phyloP scores from a whole-genome alignment of 352 stramenopile genomes.

The Paralagenidium karlingii region DNA sequence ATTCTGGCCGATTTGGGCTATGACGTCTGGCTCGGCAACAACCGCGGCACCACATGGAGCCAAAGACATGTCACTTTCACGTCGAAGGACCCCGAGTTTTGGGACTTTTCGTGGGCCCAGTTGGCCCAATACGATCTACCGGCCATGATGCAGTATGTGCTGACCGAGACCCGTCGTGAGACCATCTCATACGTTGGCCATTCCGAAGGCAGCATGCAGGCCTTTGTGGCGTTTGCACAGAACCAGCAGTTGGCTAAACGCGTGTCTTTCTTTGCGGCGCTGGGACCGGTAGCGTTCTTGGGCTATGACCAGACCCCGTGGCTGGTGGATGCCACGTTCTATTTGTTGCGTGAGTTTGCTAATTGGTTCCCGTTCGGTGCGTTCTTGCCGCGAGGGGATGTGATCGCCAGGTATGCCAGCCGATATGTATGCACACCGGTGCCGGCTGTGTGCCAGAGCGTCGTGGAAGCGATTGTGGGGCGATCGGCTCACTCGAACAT shows the following conservation, averaged over 20 bases:
- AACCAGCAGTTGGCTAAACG: conserved; percentile 42
- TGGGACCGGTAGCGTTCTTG: conserved; percentile 32
- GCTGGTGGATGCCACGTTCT: no score
- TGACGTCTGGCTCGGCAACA: conserved; percentile 53
- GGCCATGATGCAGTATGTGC: conserved; percentile 39
- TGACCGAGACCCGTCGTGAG: conserved; percentile 15
- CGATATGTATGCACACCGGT: no score
- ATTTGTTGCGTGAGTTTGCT: no score
- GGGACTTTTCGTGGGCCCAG: conserved; percentile 42
- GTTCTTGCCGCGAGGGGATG: no score
- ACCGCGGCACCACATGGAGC: conserved; percentile 44
- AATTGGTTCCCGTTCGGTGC: conserved; percentile 33
- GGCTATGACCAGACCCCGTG: no score
- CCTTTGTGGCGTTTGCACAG: conserved; percentile 36
- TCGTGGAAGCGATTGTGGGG: conserved; percentile 25
- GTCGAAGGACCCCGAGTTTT: conserved; percentile 22
- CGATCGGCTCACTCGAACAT: conserved; percentile 33
- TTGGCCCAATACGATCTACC: conserved; percentile 38
- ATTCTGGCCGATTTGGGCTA: conserved; percentile 40
- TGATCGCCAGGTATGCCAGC: no score
- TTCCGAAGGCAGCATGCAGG: conserved; percentile 50
- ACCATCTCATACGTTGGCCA: conserved; percentile 45
- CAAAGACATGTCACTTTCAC: conserved; percentile 29
- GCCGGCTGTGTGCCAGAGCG: conserved; percentile 22
- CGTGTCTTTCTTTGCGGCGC: conserved; percentile 46